These are phyloP conservation scores for Aspergillus flavus DNA, from an alignment of 2,329 filamentous ascomycete genomes.

Conservation along the genomic window DNA sequence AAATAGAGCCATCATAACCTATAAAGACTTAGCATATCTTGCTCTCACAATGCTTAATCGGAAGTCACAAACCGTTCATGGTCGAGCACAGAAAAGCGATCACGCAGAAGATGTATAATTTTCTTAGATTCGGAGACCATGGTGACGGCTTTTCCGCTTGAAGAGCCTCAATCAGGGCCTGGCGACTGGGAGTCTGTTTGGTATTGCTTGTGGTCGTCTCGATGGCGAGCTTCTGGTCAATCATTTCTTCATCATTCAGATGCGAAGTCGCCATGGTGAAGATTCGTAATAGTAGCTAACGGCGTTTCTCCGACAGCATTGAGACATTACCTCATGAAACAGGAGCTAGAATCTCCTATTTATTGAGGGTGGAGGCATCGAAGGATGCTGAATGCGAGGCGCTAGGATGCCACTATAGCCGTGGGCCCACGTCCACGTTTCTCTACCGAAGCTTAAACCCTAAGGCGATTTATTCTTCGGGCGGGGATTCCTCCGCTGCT, in stretches of 20 bases:
- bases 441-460: neutral
- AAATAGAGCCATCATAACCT: conserved; percentile 55
- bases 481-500: neutral
- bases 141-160: neutral
- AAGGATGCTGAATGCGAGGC: neutral
- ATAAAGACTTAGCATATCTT: neutral
- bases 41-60: rapidly evolving
- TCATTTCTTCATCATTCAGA: neutral
- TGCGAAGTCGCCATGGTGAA: neutral
- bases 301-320: neutral
- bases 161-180: neutral
- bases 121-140: neutral
- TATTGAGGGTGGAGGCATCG: neutral
- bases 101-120: neutral
- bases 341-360: neutral
- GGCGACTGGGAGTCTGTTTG: neutral
- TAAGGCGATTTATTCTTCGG: neutral
- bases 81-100: neutral
- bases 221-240: neutral
- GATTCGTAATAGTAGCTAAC: neutral
- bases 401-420: neutral
- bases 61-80: neutral
- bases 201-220: neutral
- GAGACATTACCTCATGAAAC: neutral
- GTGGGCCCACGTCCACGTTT: neutral